Evolutionary conservation across 2,329 filamentous ascomycete species (phyloP).

Genomic region (Huntiella moniliformis): DNA sequence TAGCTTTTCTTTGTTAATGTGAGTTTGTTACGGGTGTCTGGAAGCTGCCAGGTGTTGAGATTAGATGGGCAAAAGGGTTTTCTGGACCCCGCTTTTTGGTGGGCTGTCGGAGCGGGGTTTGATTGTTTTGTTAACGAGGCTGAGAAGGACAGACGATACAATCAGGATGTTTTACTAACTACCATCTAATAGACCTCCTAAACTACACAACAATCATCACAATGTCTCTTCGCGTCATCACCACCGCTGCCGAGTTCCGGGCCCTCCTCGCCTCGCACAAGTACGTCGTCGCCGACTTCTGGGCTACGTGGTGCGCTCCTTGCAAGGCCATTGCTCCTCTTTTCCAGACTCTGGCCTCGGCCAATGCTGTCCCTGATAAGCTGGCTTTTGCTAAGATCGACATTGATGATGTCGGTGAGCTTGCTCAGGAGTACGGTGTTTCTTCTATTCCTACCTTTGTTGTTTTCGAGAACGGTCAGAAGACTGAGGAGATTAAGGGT

Average conservation of each 20-base stretch:
- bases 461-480: conserved; percentile 36
- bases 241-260: conserved; percentile 27
- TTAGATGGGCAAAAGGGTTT: too few species aligned
- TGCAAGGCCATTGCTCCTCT: conserved; percentile 41
- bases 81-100: too few species aligned
- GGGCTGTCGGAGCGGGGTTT: too few species aligned
- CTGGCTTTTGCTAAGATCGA: conserved; percentile 40
- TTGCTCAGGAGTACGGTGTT: conserved; percentile 30
- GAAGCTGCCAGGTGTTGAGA: too few species aligned
- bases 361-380: conserved; percentile 20
- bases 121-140: too few species aligned
- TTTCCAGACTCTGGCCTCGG: conserved; percentile 29
- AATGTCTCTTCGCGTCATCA: conserved; percentile 11
- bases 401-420: conserved; percentile 33
- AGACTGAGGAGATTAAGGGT: conserved; percentile 13
- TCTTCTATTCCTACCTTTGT: conserved; percentile 40
- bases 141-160: too few species aligned
- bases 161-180: too few species aligned
- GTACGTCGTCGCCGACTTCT: conserved; percentile 38
- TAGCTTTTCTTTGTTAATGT: too few species aligned
- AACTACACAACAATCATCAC: not conserved
- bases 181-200: too few species aligned
- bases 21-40: too few species aligned
- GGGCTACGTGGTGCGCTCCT: conserved; percentile 40
- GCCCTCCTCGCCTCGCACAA: conserved; percentile 27